phyloP scores from a whole-genome alignment of 306 rosid genomes.

The Notholithocarpus densiflorus region DNA sequence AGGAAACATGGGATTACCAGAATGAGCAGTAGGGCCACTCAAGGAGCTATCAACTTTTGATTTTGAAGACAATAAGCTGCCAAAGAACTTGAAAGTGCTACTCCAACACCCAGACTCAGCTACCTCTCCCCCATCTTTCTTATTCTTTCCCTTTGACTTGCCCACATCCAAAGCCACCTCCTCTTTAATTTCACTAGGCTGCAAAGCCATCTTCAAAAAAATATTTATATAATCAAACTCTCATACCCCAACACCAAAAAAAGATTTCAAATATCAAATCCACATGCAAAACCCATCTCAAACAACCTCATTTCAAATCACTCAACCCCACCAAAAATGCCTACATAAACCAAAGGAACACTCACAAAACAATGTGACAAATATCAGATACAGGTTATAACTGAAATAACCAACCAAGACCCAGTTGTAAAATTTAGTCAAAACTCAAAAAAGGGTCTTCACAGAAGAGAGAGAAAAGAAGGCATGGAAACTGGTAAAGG shows the following conservation, averaged over 20 bases:
- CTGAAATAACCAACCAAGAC: slow-evolving; percentile 19
- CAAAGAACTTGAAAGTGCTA: slow-evolving; percentile 48
- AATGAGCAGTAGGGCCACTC: slow-evolving; percentile 47
- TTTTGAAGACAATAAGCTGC: slow-evolving; percentile 78
- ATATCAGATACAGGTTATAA: background rate
- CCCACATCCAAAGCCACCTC: slow-evolving; percentile 63
- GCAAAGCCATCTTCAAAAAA: slow-evolving; percentile 60
- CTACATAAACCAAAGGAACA: background rate
- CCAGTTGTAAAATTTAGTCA: slow-evolving; percentile 32
- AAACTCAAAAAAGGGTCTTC: background rate
- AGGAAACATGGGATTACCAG: slow-evolving; percentile 45
- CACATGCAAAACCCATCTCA: slow-evolving; percentile 21
- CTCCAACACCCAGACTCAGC: slow-evolving; percentile 56
- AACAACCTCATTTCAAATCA: background rate
- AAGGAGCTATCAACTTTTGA: slow-evolving; percentile 77
- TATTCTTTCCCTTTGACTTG: slow-evolving; percentile 48
- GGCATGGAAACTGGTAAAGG: slow-evolving; percentile 19
- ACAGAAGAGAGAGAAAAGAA: background rate
- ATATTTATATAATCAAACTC: slow-evolving; percentile 14
- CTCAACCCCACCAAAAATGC: background rate
- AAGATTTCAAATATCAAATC: slow-evolving; percentile 11
- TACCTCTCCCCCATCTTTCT: slow-evolving; percentile 41
- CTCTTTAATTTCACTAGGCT: slow-evolving; percentile 53
- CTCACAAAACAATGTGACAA: slow-evolving; percentile 5
- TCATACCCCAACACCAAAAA: slow-evolving; percentile 14